Evolutionary conservation across 2,329 filamentous ascomycete species (phyloP).

Genomic region (Fusarium praegraminearum): DNA sequence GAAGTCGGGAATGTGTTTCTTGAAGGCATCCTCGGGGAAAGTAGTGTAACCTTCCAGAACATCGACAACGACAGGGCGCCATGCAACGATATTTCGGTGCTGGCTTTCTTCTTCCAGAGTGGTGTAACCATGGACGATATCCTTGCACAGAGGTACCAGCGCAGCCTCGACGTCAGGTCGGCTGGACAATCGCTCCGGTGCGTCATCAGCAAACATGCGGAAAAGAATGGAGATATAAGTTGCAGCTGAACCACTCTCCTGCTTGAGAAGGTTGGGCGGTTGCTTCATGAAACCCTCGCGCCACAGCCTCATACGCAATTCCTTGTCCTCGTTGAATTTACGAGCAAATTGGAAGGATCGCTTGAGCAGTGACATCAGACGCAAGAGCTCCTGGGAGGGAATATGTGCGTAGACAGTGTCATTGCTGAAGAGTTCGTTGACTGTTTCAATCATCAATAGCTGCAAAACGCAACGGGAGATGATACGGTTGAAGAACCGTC

Average conservation of each 20-base stretch:
- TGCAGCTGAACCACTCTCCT: constrained; percentile 91
- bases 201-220: constrained; percentile 94
- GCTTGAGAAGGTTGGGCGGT: constrained; percentile 95
- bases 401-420: constrained; percentile 95
- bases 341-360: constrained; percentile 97
- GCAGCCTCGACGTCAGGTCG: constrained; percentile 89
- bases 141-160: constrained; percentile 92
- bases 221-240: constrained; percentile 97
- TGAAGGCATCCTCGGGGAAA: constrained; percentile 85
- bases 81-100: constrained; percentile 95
- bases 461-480: constrained; percentile 98
- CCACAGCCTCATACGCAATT: constrained; percentile 93
- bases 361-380: constrained; percentile 93
- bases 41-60: constrained; percentile 92
- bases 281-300: constrained; percentile 99
- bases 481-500: constrained; percentile 98
- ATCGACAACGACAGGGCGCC: constrained; percentile 96
- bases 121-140: constrained; percentile 90
- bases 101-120: constrained; percentile 94
- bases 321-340: constrained; percentile 97
- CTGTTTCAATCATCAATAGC: constrained; percentile 98
- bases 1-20: constrained; percentile 82
- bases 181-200: constrained; percentile 82
- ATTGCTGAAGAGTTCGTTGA: constrained; percentile 98
- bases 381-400: constrained; percentile 87